Base-by-base conservation (phyloP, 78 protist genomes). In the Protostelium mycophagum region DNA sequence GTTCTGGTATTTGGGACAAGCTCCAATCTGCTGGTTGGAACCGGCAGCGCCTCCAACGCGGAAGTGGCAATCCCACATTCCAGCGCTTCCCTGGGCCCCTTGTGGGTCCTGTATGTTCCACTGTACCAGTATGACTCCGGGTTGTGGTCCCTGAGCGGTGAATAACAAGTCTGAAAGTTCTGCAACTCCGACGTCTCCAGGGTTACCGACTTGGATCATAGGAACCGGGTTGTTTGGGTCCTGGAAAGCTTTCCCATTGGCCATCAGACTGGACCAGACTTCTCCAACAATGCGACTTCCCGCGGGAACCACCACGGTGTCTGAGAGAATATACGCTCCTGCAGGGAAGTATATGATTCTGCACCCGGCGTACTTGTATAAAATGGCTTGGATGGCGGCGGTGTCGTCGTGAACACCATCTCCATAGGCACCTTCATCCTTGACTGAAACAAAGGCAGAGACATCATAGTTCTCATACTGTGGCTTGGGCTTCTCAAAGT, bases 41-140 rank as follows among this genome's bases (percentile, higher is more conserved):
- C 73, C 73, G 31, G 5, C 16, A 5, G 73, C 73, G 5, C 73
- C 73, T 25, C 73, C 73, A 16, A 51, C 16, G 5, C 73, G 5
- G 37, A 85, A 5, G 86, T 85, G 86, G 37, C 63, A 37, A 16
- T 85, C 86, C 86, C 86, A 85, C 73, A 51, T 5, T 51, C 73
- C 73, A 16, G 73, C 73, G 73, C 5, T 16, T 51, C 73, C 73
- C 16, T 16, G 5, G 31, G 5, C 31, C 16, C 73, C 73, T 25
- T 5, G 31, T 5, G 73, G 73, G 73, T 51, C 73, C 73, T 51
- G 5, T 5, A 51, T 16, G 16, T 51, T 51, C 73, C 73, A 51
- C 73, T 51, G 31, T 5, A 51, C 73, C 73, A 51, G 16, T 5
- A 51, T 51, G 73, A 16, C 73, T 25, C 73, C 73, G 73, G 73